Conservation (phyloP, 225 moss, liverwort and hornwort species). For the Thuidium tamariscinum region DNA sequence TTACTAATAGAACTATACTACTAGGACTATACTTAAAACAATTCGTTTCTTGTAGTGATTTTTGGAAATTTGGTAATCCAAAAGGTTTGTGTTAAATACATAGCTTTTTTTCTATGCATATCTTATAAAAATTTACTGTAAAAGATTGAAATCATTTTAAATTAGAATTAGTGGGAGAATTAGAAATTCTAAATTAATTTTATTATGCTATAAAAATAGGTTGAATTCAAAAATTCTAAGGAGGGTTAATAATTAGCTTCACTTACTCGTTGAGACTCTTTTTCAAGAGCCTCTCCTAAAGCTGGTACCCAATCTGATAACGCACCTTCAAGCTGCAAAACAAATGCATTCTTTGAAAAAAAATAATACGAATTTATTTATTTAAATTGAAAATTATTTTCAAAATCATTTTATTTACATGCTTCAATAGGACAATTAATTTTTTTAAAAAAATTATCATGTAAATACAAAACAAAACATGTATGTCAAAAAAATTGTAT, state of each 20-base stretch:
- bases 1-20: too few relatives aligned
- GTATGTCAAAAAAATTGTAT: rapidly evolving
- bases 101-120: too few relatives aligned
- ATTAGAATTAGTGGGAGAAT: not conserved
- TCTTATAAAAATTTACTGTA: not conserved
- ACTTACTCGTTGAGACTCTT: conserved; percentile 46
- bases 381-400: not conserved
- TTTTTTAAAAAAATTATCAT: not conserved
- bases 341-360: not conserved
- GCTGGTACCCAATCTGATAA: conserved; percentile 65
- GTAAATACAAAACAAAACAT: rapidly evolving
- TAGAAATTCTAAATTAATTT: not conserved
- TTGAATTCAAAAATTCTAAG: rapidly evolving
- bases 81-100: too few relatives aligned
- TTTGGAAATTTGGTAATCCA: not conserved
- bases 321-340: conserved; percentile 52
- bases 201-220: not conserved
- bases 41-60: too few relatives aligned
- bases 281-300: conserved; percentile 38
- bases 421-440: not conserved
- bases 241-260: not conserved
- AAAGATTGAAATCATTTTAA: not conserved
- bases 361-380: too few relatives aligned
- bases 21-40: too few relatives aligned
- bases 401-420: too few relatives aligned